Evolutionary conservation across 2,329 filamentous ascomycete genomes (phyloP).

Genomic region (Xylaria sp.): DNA sequence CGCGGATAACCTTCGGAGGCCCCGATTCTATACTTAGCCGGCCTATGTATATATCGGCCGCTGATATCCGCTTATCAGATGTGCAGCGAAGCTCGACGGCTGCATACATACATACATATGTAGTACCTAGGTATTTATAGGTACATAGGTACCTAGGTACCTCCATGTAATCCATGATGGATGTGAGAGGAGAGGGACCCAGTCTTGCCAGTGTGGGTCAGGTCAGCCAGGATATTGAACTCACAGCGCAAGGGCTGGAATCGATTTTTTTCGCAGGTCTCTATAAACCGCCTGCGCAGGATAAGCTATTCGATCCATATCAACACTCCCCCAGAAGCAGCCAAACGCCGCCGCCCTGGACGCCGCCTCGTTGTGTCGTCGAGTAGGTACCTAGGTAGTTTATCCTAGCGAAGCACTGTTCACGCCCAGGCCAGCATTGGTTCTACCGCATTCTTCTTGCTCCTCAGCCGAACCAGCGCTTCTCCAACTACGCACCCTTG

Average conservation of each 20-base stretch:
- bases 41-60: background rate
- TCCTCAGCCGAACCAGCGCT: constrained; percentile 34
- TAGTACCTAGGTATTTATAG: too few relatives aligned
- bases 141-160: background rate
- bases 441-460: constrained; percentile 13
- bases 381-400: background rate
- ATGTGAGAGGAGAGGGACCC: constrained; percentile 15
- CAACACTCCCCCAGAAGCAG: background rate
- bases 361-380: background rate
- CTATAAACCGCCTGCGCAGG: constrained; percentile 4
- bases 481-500: constrained; percentile 39
- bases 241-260: constrained; percentile 32
- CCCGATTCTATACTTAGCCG: too few relatives aligned
- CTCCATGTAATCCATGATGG: too few relatives aligned
- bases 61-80: constrained; percentile 11
- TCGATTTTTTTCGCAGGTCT: constrained; percentile 39
- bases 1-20: background rate
- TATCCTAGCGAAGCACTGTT: background rate
- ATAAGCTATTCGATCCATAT: constrained; percentile 29
- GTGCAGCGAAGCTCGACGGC: too few relatives aligned
- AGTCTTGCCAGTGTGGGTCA: constrained; percentile 36
- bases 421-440: background rate
- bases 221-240: constrained; percentile 28
- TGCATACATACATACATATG: too few relatives aligned
- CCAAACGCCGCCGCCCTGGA: background rate